These are phyloP conservation scores for Elaeis oleifera DNA, from an alignment of 202 grass and related monocot species.

Conservation along the genomic window DNA sequence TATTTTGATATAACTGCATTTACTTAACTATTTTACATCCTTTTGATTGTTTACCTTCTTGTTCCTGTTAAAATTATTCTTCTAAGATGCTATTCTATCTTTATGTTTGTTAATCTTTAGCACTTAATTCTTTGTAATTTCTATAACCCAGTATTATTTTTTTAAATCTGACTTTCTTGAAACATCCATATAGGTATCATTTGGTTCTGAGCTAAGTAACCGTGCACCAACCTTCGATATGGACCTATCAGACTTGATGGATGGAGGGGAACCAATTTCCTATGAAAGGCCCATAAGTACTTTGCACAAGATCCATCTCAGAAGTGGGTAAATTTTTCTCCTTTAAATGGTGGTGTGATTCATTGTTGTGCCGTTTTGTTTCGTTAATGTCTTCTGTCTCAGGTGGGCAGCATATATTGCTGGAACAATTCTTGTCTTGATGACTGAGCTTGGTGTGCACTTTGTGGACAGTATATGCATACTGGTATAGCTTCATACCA, in stretches of 20 bases:
- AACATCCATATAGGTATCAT: conserved; percentile 56
- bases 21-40: too few relatives aligned
- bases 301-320: conserved; percentile 88
- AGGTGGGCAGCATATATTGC: conserved; percentile 99
- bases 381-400: conserved; percentile 3
- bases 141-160: too few relatives aligned
- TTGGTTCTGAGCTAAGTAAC: conserved; percentile 95
- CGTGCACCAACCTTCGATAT: conserved; percentile 93
- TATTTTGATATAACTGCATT: too few relatives aligned
- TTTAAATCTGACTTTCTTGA: too few relatives aligned
- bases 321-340: conserved; percentile 43
- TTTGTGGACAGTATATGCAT: conserved; percentile 93
- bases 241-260: conserved; percentile 86
- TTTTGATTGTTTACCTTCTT: too few relatives aligned
- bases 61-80: too few relatives aligned
- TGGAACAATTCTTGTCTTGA: conserved; percentile 93
- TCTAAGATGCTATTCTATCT: too few relatives aligned
- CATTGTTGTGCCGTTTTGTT: conserved; percentile 1
- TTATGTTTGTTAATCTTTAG: too few relatives aligned
- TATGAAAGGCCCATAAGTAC: conserved; percentile 64
- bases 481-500: conserved; percentile 35
- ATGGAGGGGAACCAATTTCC: conserved; percentile 74
- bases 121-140: too few relatives aligned
- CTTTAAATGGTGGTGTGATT: neutral
- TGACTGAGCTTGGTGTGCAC: conserved; percentile 70